Base-by-base conservation (phyloP, 768 basidiomycete genomes). In the Tubosaeta sp. region DNA sequence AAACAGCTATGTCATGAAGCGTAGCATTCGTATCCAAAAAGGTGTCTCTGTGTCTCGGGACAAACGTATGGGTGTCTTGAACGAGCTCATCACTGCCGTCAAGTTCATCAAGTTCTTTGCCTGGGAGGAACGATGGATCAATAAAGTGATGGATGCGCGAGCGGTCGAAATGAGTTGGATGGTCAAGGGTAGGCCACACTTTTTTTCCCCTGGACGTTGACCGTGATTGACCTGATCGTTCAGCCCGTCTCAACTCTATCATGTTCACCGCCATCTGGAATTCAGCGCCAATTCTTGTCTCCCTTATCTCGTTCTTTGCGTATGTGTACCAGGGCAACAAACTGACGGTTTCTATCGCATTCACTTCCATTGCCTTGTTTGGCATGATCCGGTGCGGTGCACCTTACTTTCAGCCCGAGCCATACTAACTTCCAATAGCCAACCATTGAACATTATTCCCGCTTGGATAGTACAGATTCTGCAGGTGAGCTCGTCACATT, bases 331-430 rank as follows among this genome's bases (percentile, higher is more conserved):
- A 78, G 57, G 87, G 88, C 1, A 79, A 91, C 43, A 72, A 88
- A 64, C 66, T 98, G 43, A 87, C 90, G 0, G 76, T 94, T 45
- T 76, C 86, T 9, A 77, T 83, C 16, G 94, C 95, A 0, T 95
- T 95, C 64, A 95, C 94, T 80, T 76, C 91, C 0, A 87, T 97
- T 33, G 81, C 91, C 0, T 67, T 95, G 39, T 95, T 95, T 68
- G 76, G 76, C 43, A 93, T 97, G 93, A 76, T 97, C 60, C 78
- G 83, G 78, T 83, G 71, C 55, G 56, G 17, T 1, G 7, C 33
- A 50, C 3, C 32, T 54, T 38, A 35, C 31, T 25, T 41, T 38
- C 13, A 7, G n/a, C 33, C 54, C 1, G 2, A 27, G 38, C 45
- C 25, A 46, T n/a, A 50, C 41, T 17, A 6, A 39, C 33, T 16